phyloP scores from a whole-genome alignment of 257 asterid genomes.

The Salvia miltiorrhiza region DNA sequence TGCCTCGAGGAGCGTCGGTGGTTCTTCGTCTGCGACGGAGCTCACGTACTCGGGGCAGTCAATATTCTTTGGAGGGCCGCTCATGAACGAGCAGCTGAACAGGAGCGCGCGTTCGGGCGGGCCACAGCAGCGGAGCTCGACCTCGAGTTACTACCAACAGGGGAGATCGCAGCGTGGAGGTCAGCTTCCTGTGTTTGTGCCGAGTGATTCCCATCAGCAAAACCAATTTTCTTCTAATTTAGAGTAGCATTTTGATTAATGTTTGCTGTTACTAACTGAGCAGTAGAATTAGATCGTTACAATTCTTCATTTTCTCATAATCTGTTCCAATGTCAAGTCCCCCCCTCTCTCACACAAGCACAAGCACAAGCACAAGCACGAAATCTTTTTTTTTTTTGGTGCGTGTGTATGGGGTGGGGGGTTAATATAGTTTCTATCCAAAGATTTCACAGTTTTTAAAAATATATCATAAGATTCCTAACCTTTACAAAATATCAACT shows the following conservation, averaged over 20 bases:
- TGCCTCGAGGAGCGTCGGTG: constrained; percentile 32
- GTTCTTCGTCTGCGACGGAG: constrained; percentile 65
- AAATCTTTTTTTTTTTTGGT: too few relatives aligned
- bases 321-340: not conserved
- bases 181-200: constrained; percentile 92
- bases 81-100: constrained; percentile 45
- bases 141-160: constrained; percentile 65
- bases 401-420: too few relatives aligned
- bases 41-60: constrained; percentile 84
- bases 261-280: constrained; percentile 1
- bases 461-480: too few relatives aligned
- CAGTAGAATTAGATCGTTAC: constrained; percentile 29
- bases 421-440: too few relatives aligned
- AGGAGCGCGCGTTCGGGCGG: constrained; percentile 41
- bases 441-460: too few relatives aligned
- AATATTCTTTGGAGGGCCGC: constrained; percentile 86
- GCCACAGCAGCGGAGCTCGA: constrained; percentile 24
- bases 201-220: constrained; percentile 73
- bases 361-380: too few relatives aligned
- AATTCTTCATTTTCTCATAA: constrained; percentile 11
- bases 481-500: too few relatives aligned
- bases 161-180: constrained; percentile 87
- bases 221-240: constrained; percentile 52
- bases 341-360: too few relatives aligned
- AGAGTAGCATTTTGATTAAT: constrained; percentile 17